Evolutionary conservation across 805 yeast genomes (phyloP), one percentile per base, ranked within the genome.

Genomic region (Wickerhamiella azyma): DNA sequence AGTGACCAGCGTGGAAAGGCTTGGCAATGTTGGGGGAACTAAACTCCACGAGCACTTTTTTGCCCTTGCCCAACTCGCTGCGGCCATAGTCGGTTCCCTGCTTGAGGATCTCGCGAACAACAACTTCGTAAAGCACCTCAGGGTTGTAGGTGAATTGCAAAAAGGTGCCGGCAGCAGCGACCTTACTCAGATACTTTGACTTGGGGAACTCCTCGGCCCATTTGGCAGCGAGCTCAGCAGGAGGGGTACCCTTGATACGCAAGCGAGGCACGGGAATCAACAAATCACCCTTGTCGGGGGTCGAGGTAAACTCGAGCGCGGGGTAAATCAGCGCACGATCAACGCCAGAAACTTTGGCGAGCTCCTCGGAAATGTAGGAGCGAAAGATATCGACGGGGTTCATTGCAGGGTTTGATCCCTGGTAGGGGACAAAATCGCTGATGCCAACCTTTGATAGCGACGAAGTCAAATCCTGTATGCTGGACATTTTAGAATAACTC

Each of bases 1-100:
- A 76, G 65, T 92, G 99, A 50, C 99, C 99, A 46, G 99, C 99
- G 62, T 92, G 99, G 81, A 92, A 92, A 10, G 99, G 99, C 68
- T 92, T 92, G 53, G 99, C 99, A 59, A 92, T 89, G 66, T 92
- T 92, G 53, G 99, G 99, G 30, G 97, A 88, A 2, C 96, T 85
- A 59, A 92, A 92, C 65, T 92, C 99, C 56, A 92, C 73, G 39
- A 86, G 57, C 14, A 82, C 71, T 52, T 70, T 80, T 67, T 85
- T 81, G 52, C 77, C 78, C 36, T 66, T 65, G 48, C 92, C 96
- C 46, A 83, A 56, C 41, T 86, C 84, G 55, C 79, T 69, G 39
- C 77, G 66, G 54, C 98, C 98, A 63, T 76, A 92, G 35, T 70
- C 66, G 3, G 60, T 59, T 47, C 69, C 70, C 63, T 81, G 73